phyloP scores from a whole-genome alignment of 495 filamentous ascomycete genomes.

The Glarea lozoyensis region DNA sequence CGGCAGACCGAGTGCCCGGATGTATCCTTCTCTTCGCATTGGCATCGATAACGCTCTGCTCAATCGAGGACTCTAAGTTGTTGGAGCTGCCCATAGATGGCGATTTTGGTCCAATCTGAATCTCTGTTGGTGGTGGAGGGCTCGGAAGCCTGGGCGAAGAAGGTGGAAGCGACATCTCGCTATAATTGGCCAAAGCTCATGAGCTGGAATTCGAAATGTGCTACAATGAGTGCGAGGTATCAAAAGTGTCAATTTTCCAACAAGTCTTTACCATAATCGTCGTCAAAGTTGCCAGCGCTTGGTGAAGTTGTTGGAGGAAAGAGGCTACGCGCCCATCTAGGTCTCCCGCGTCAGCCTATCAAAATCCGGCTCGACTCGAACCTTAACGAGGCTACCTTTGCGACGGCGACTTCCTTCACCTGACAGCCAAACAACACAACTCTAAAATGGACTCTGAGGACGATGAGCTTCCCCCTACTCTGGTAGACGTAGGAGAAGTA shows the following conservation, averaged over 20 bases:
- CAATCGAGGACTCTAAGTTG: conserved; percentile 49
- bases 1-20: conserved; percentile 78
- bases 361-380: not conserved
- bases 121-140: conserved; percentile 83
- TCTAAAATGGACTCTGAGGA: conserved; percentile 47
- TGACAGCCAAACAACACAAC: not conserved
- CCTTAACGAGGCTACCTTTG: not conserved
- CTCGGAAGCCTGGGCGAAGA: conserved; percentile 82
- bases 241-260: too few species aligned
- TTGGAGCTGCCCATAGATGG: conserved; percentile 52
- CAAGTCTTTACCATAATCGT: too few species aligned
- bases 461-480: conserved; percentile 62
- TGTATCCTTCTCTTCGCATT: conserved; percentile 72
- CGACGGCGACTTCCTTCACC: not conserved
- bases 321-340: too few species aligned
- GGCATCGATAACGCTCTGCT: conserved; percentile 42
- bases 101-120: conserved; percentile 78
- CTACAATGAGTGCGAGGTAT: too few species aligned
- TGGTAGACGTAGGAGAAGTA: conserved; percentile 46
- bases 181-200: not conserved
- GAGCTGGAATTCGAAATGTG: conserved; percentile 1
- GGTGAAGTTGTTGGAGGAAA: not conserved
- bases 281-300: too few species aligned
- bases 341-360: too few species aligned
- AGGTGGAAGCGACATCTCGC: conserved; percentile 51